Evolutionary conservation across 805 yeast genomes (phyloP).

Genomic region (Spathaspora passalidarum): DNA sequence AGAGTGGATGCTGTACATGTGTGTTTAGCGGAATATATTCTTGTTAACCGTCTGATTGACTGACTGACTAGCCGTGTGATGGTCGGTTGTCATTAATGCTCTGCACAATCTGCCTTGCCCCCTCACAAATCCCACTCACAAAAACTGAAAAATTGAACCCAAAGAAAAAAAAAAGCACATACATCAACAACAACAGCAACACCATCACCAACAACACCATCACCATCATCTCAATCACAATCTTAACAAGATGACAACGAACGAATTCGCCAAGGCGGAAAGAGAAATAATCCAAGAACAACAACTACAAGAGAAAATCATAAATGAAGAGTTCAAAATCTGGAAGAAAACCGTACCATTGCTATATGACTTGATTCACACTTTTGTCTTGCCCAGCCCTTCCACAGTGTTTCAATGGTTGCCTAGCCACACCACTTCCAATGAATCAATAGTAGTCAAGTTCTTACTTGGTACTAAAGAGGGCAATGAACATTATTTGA

Average conservation of each 20-base stretch:
- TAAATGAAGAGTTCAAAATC: conserved; percentile 70
- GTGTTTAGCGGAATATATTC: too few species aligned
- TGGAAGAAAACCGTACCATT: conserved; percentile 87
- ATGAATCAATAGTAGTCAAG: conserved; percentile 30
- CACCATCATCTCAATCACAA: too few species aligned
- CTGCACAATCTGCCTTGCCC: not conserved
- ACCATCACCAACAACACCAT: not conserved
- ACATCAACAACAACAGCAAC: not conserved
- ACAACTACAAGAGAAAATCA: conserved; percentile 57
- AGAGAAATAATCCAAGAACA: conserved; percentile 41
- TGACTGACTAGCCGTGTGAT: too few species aligned
- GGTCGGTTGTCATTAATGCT: too few species aligned
- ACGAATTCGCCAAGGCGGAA: conserved; percentile 27
- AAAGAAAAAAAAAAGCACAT: conserved; percentile 1
- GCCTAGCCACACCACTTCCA: conserved; percentile 36
- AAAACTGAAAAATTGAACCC: too few species aligned
- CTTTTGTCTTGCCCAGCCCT: conserved; percentile 68
- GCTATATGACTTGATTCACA: conserved; percentile 69
- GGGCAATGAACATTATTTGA: conserved; percentile 43
- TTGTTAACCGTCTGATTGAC: too few species aligned
- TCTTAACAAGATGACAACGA: too few species aligned
- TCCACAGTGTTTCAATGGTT: conserved; percentile 69
- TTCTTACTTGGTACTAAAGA: conserved; percentile 51
- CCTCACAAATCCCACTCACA: not conserved
- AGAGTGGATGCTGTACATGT: too few species aligned